These are phyloP conservation scores for Mycena olivaceomarginata DNA, from an alignment of 768 basidiomycete genomes.

Conservation along the genomic window DNA sequence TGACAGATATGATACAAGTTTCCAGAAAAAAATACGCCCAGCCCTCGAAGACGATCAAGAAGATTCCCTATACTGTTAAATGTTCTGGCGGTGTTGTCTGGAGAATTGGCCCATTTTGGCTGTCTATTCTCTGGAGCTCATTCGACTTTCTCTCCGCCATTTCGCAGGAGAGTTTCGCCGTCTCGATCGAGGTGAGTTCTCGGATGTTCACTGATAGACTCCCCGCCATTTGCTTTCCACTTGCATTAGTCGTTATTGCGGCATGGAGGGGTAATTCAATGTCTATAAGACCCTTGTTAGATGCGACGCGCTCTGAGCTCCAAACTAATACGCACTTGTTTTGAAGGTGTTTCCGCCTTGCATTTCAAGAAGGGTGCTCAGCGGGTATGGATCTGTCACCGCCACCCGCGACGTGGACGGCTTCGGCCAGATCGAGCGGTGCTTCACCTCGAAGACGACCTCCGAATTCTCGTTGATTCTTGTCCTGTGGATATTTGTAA, in stretches of 20 bases:
- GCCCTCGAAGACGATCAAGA: neutral
- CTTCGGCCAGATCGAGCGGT: conserved; percentile 38
- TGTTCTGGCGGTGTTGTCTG: neutral
- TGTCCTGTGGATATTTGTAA: conserved; percentile 17
- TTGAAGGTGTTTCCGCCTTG: conserved; percentile 38
- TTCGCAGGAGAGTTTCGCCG: conserved; percentile 24
- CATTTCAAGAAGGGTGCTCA: conserved; percentile 40
- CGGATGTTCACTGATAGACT: conserved; percentile 33
- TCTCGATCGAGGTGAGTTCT: conserved; percentile 32
- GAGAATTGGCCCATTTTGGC: neutral
- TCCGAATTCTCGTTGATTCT: conserved; percentile 28
- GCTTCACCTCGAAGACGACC: conserved; percentile 38
- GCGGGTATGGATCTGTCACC: conserved; percentile 34
- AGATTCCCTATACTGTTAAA: neutral
- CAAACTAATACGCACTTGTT: conserved; percentile 31
- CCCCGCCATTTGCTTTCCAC: conserved; percentile 6
- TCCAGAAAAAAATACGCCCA: neutral
- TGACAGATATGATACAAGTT: conserved; percentile 6
- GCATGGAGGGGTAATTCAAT: conserved; percentile 38
- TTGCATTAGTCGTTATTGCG: neutral
- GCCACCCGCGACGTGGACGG: conserved; percentile 30
- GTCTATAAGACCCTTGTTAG: conserved; percentile 3
- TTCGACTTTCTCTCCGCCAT: conserved; percentile 26
- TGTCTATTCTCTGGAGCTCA: conserved; percentile 17
- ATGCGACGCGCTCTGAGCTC: neutral